phyloP scores from a whole-genome alignment of 345 rosid genomes.

The Erysimum cheiranthoides region DNA sequence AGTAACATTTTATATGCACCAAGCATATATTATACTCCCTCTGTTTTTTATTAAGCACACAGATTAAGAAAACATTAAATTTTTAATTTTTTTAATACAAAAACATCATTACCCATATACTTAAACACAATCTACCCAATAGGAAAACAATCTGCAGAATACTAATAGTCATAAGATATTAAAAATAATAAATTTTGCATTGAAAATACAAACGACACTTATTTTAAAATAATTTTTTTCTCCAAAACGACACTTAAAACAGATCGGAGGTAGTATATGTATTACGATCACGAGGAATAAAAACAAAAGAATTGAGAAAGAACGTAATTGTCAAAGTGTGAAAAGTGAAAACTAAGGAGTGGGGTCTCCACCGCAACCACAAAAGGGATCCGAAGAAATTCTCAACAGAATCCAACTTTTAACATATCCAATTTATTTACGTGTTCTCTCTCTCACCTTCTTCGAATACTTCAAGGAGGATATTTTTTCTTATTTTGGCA shows the following conservation, averaged over 20 bases:
- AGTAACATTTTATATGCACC: not conserved
- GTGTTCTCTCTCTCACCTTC: not conserved
- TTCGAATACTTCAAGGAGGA: not conserved
- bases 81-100: too few species aligned
- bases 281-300: slow-evolving; percentile 11
- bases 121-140: too few species aligned
- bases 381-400: slow-evolving; percentile 43
- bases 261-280: not conserved
- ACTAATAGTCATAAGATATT: too few species aligned
- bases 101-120: too few species aligned
- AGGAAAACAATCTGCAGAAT: too few species aligned
- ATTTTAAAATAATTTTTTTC: too few species aligned
- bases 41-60: too few species aligned
- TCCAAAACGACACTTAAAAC: too few species aligned
- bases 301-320: slow-evolving; percentile 14
- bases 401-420: slow-evolving; percentile 18
- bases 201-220: too few species aligned
- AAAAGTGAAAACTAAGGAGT: slow-evolving; percentile 24
- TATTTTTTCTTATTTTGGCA: not conserved
- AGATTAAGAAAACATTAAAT: too few species aligned
- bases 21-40: not conserved
- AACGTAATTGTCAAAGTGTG: slow-evolving; percentile 33
- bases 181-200: too few species aligned
- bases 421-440: not conserved
- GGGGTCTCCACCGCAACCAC: slow-evolving; percentile 45